These are phyloP conservation scores for Fusarium oxysporum DNA, from an alignment of 2,329 filamentous ascomycete genomes.

Conservation along the genomic window DNA sequence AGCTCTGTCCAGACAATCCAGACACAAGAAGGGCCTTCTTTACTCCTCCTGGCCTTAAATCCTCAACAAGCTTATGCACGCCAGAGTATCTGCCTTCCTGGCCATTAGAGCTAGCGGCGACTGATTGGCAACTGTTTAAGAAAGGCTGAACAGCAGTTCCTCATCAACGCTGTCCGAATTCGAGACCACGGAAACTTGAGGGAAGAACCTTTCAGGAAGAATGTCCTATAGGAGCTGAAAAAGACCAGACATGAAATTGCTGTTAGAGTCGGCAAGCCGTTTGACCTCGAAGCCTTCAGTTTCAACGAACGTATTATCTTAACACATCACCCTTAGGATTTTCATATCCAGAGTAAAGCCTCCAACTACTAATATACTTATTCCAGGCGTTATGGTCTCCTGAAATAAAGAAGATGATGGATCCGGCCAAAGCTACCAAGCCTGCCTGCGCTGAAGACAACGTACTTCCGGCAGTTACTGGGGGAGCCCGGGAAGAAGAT, in stretches of 20 bases:
- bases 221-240: conserved; percentile 62
- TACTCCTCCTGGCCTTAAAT: background rate
- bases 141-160: background rate
- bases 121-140: background rate
- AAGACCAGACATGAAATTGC: conserved; percentile 75
- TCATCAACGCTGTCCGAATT: background rate
- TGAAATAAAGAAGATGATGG: conserved; percentile 55
- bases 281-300: conserved; percentile 69
- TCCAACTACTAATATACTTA: conserved; percentile 70
- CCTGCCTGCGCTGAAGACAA: conserved; percentile 60
- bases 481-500: conserved; percentile 64
- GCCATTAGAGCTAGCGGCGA: background rate
- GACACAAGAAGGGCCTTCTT: background rate
- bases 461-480: conserved; percentile 70
- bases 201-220: background rate
- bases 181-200: background rate
- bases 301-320: conserved; percentile 76
- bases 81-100: background rate
- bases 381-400: conserved; percentile 70
- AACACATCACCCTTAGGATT: conserved; percentile 70
- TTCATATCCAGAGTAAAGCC: conserved; percentile 70
- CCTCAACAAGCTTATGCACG: background rate
- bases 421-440: conserved; percentile 63
- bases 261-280: conserved; percentile 68
- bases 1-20: background rate